Conservation (phyloP, 352 stramenopile genomes). For the Phytophthora boehmeriae region DNA sequence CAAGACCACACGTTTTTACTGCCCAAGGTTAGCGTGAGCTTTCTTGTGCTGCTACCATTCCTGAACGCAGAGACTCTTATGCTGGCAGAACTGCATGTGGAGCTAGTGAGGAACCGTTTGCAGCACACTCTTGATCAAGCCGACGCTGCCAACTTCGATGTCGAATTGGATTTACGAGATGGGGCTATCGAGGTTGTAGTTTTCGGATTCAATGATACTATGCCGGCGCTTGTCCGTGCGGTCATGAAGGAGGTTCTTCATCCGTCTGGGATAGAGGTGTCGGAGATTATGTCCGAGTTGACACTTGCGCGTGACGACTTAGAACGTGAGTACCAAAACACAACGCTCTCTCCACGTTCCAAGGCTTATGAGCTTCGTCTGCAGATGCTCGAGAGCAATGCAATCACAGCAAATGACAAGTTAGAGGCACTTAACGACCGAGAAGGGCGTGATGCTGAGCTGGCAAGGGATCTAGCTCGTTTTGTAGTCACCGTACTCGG, state of each 20-base stretch:
- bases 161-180: constrained; percentile 64
- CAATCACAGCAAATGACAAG: constrained; percentile 67
- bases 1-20: constrained; percentile 63
- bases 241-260: constrained; percentile 53
- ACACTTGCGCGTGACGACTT: constrained; percentile 61
- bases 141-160: constrained; percentile 56
- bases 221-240: constrained; percentile 54
- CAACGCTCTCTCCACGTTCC: constrained; percentile 62
- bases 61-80: constrained; percentile 63
- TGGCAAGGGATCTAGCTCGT: constrained; percentile 31
- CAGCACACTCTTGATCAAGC: constrained; percentile 75
- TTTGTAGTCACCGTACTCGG: constrained; percentile 38
- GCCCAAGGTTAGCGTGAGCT: constrained; percentile 73
- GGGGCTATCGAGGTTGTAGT: constrained; percentile 71
- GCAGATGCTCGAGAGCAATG: constrained; percentile 64
- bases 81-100: constrained; percentile 68
- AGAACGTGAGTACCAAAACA: constrained; percentile 68
- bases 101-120: constrained; percentile 67
- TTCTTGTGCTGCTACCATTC: constrained; percentile 61
- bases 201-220: constrained; percentile 74
- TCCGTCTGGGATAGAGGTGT: constrained; percentile 24
- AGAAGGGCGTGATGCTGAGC: constrained; percentile 15
- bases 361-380: constrained; percentile 76
- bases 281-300: constrained; percentile 40
- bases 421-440: constrained; percentile 44